Evolutionary conservation across 2,329 filamentous ascomycete species (phyloP).

Genomic region (Cucurbitaria berberidis): DNA sequence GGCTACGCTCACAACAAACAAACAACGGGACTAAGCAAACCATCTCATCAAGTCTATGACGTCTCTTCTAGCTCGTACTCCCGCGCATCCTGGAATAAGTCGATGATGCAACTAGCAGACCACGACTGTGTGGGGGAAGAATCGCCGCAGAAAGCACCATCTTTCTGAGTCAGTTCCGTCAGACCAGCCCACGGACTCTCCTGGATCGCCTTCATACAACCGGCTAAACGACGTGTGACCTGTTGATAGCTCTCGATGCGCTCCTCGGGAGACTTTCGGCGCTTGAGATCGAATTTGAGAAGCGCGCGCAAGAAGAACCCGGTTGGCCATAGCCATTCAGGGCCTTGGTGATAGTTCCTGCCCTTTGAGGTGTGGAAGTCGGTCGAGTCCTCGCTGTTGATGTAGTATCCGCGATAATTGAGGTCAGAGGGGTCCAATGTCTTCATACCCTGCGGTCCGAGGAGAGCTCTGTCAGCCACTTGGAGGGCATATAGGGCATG

Average conservation of each 20-base stretch:
- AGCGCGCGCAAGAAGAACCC: conserved; percentile 94
- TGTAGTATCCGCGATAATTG: conserved; percentile 94
- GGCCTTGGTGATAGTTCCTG: conserved; percentile 96
- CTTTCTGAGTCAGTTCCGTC: conserved; percentile 90
- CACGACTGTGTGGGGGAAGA: conserved; percentile 97
- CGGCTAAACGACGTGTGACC: conserved; percentile 79
- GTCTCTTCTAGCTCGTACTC: conserved; percentile 40
- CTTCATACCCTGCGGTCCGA: conserved; percentile 91
- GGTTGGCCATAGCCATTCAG: conserved; percentile 97
- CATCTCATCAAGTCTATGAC: not conserved
- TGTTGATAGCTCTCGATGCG: conserved; percentile 92
- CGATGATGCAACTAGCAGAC: conserved; percentile 93
- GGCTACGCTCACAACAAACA: not conserved
- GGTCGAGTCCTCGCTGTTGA: conserved; percentile 89
- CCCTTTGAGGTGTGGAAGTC: conserved; percentile 94
- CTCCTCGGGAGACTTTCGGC: conserved; percentile 70
- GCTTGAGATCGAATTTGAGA: conserved; percentile 84
- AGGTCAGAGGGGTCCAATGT: conserved; percentile 90
- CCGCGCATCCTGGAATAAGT: conserved; percentile 89
- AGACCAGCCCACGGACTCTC: conserved; percentile 87
- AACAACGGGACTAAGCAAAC: too few species aligned
- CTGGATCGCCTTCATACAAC: conserved; percentile 83
- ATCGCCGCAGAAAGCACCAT: conserved; percentile 81
- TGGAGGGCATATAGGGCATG: conserved; percentile 83
- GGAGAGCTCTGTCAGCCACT: conserved; percentile 77